Evolutionary conservation across 805 yeast genomes (phyloP), one percentile per base, ranked within the genome.

Genomic region (Suhomyces prunicola): DNA sequence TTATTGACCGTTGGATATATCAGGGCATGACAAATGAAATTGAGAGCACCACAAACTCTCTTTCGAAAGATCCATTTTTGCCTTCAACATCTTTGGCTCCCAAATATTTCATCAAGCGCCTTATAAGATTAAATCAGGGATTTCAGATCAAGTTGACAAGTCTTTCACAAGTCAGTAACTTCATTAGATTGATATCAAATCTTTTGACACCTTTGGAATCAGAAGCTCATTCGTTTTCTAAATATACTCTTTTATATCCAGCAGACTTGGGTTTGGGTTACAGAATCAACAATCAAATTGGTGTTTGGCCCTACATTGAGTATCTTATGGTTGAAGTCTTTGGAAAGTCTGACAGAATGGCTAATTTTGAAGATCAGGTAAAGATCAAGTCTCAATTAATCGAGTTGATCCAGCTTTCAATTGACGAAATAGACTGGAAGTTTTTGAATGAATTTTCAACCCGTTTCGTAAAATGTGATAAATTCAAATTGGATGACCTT

Each of bases 231-330:
- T 67, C 67, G 3, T 73, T 77, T 45, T 36, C 56, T 4, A 53
- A 54, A 26, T 78, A 81, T 33, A 51, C 61, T 5, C 62, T 85
- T 12, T 75, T 83, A 10, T 87, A 77, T 60, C 96, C 96, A 0
- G 60, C 72, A 6, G 82, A 79, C 50, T 65, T 90, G 26, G 97
- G 97, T 0, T 64, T 65, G 2, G 73, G 75, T 0, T 80, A 84
- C 57, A 78, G 96, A 60, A 47, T 55, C 35, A 64, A 68, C 49
- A 80, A 65, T 45, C 64, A 73, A 31, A 66, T 76, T 15, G 96
- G 97, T 2, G 68, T 90, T 5, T 83, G 91, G 82, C 90, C 94
- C 2, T 93, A 92, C 60, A 66, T 88, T 50, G 93, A 90, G 50
- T 90, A 82, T 60, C 65, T 91, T 12, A 62, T 88, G n/a, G 70